These are phyloP conservation scores for Syzygium malaccense DNA, from an alignment of 441 rosid species.

Conservation along the genomic window DNA sequence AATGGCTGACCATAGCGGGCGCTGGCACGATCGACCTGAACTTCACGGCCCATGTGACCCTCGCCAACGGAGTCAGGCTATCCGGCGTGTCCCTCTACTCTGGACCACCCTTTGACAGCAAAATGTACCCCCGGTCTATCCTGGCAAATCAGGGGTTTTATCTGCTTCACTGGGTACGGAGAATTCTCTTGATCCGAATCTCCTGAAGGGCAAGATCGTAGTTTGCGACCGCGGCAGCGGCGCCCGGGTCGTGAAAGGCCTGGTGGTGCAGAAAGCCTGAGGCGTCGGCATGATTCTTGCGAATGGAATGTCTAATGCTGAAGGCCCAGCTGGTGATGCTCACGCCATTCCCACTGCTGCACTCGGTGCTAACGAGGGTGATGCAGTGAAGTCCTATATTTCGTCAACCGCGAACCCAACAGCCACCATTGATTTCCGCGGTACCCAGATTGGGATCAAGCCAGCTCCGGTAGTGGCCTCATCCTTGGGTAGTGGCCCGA, in stretches of 20 bases:
- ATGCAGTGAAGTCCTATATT: slow-evolving; percentile 46
- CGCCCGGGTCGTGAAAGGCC: slow-evolving; percentile 60
- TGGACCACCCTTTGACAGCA: slow-evolving; percentile 37
- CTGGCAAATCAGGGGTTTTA: slow-evolving; percentile 50
- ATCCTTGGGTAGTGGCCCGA: slow-evolving; percentile 69
- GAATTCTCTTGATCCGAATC: slow-evolving; percentile 51
- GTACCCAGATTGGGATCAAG: slow-evolving; percentile 64
- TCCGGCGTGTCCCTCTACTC: slow-evolving; percentile 65
- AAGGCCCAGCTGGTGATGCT: slow-evolving; percentile 73
- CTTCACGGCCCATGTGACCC: slow-evolving; percentile 53
- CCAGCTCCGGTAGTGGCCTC: slow-evolving; percentile 83
- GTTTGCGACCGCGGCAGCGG: slow-evolving; percentile 74
- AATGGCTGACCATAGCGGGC: slow-evolving; percentile 60
- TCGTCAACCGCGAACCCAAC: slow-evolving; percentile 27
- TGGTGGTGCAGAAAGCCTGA: slow-evolving; percentile 72
- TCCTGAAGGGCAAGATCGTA: slow-evolving; percentile 57
- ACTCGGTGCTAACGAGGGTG: slow-evolving; percentile 61
- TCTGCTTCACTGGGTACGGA: slow-evolving; percentile 71
- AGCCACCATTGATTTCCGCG: slow-evolving; percentile 57
- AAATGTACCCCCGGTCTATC: slow-evolving; percentile 71
- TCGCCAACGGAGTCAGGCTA: slow-evolving; percentile 47
- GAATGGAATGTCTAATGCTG: slow-evolving; percentile 64
- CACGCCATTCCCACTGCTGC: slow-evolving; percentile 71
- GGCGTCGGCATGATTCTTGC: slow-evolving; percentile 79
- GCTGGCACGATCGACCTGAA: slow-evolving; percentile 62